Evolutionary conservation across 495 filamentous ascomycete genomes (phyloP), one percentile per base, ranked within the genome.

Genomic region (Xylaria cubensis): DNA sequence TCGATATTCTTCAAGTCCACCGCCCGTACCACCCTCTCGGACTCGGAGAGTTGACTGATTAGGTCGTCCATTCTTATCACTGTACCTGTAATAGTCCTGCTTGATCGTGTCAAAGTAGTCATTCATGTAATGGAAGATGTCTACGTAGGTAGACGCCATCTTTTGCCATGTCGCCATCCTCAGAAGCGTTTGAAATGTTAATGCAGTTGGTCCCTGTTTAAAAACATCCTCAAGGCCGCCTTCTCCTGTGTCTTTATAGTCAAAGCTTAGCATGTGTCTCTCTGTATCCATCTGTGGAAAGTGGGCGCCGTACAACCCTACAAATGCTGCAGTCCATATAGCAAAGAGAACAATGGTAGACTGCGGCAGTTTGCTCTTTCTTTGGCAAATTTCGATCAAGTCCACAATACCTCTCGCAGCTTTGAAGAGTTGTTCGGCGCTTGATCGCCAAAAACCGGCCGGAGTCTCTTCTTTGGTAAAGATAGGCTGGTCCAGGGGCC

Each of bases 311-410:
- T 97, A 97, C 12, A 95, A 82, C 48, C 88, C 89, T 3, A 85
- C 81, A 72, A 94, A 92, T 0, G 89, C 89, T n/a, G 92, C 92
- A 71, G 92, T 92, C 84, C 93, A 96, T 70, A 94, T 88, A 8
- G 93, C 92, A 76, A 94, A 95, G 6, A 92, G 89, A 15, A 94
- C 88, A 51, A 95, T 87, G 0, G 93, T 91, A 39, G 93, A 96
- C 83, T 96, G 92, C 17, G 93, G 91, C 9, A 94, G 84, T 75
- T 92, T 92, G 58, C 92, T 89, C 26, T 82, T 79, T 36, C 69
- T 73, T 75, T 93, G 86, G 74, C 92, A 93, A 21, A 91, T 91
- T 4, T 89, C 87, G 10, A 93, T 88, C 29, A 97, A 85, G 65
- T 95, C 91, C 75, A 94, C 88, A 77, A 95, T 91, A 62, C 92